Conservation (phyloP, 371 early-diverging fungal species). For the Lichtheimia ramosa region DNA sequence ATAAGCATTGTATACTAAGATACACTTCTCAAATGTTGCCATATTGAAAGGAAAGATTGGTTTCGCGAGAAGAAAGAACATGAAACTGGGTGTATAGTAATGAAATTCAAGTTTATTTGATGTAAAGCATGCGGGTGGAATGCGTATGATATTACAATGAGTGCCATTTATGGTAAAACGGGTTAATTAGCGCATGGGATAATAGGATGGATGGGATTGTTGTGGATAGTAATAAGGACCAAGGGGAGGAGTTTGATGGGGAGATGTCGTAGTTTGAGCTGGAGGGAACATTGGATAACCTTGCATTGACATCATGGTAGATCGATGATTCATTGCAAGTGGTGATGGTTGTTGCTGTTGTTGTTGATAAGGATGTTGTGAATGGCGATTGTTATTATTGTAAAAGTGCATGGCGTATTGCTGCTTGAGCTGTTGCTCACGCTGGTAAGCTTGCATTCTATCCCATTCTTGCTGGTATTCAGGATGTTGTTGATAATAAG, state of each 20-base stretch:
- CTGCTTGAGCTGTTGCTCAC: slow-evolving; percentile 36
- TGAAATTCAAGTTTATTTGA: no score
- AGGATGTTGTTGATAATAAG: slow-evolving; percentile 23
- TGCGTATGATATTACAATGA: no score
- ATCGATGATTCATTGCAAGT: background rate
- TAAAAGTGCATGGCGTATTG: slow-evolving; percentile 20
- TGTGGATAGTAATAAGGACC: slow-evolving; percentile 2
- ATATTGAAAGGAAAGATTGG: no score
- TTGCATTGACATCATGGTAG: slow-evolving; percentile 4
- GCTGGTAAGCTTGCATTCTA: slow-evolving; percentile 38
- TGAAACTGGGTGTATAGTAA: no score
- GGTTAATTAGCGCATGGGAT: slow-evolving; percentile 13
- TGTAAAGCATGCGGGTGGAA: no score
- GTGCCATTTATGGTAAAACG: no score
- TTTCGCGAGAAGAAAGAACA: no score
- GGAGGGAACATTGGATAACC: background rate
- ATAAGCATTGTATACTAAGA: no score
- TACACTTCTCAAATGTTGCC: no score
- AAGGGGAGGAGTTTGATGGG: slow-evolving; percentile 3
- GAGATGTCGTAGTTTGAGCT: background rate
- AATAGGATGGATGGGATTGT: slow-evolving; percentile 5
- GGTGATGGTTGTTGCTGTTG: background rate
- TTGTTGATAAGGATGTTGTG: no score
- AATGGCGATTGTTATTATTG: background rate
- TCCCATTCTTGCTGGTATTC: slow-evolving; percentile 41